phyloP scores from a whole-genome alignment of 345 rosid genomes.

The Viola odorata region DNA sequence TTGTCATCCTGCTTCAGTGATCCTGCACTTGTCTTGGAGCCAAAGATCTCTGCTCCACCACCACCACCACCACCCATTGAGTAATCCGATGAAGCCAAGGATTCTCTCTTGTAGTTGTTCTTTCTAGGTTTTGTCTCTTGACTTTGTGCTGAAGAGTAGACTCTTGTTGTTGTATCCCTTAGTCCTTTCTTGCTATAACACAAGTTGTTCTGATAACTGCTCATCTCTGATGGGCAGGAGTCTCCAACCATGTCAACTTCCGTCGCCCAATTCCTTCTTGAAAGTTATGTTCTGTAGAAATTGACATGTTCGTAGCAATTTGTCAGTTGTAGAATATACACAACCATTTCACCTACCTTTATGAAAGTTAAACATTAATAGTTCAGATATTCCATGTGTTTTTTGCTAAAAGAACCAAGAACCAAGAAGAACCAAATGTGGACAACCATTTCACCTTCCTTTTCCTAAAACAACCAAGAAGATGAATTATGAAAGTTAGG shows the following conservation, averaged over 20 bases:
- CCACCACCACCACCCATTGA: slow-evolving; percentile 27
- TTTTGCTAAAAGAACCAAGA: too few species aligned
- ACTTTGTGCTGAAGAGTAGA: slow-evolving; percentile 34
- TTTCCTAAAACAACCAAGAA: too few species aligned
- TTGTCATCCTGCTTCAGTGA: too few species aligned
- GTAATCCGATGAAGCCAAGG: slow-evolving; percentile 60
- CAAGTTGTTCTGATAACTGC: slow-evolving; percentile 43
- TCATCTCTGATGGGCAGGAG: slow-evolving; percentile 52
- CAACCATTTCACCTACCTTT: too few species aligned
- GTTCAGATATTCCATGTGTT: too few species aligned
- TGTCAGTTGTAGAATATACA: too few species aligned
- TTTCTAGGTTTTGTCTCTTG: slow-evolving; percentile 33
- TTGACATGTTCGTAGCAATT: slow-evolving; percentile 25
- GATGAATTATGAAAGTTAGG: too few species aligned
- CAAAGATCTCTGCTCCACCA: too few species aligned
- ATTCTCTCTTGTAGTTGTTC: slow-evolving; percentile 43
- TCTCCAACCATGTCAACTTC: slow-evolving; percentile 38
- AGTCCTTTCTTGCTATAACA: slow-evolving; percentile 22
- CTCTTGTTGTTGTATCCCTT: slow-evolving; percentile 4
- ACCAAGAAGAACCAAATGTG: too few species aligned
- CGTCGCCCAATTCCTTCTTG: slow-evolving; percentile 25
- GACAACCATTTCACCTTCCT: too few species aligned
- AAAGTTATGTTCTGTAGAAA: slow-evolving; percentile 9
- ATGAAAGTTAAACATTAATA: too few species aligned
- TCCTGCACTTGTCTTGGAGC: too few species aligned